Base-by-base conservation (phyloP, 2,329 filamentous ascomycete genomes). In the Aspergillus sojae region DNA sequence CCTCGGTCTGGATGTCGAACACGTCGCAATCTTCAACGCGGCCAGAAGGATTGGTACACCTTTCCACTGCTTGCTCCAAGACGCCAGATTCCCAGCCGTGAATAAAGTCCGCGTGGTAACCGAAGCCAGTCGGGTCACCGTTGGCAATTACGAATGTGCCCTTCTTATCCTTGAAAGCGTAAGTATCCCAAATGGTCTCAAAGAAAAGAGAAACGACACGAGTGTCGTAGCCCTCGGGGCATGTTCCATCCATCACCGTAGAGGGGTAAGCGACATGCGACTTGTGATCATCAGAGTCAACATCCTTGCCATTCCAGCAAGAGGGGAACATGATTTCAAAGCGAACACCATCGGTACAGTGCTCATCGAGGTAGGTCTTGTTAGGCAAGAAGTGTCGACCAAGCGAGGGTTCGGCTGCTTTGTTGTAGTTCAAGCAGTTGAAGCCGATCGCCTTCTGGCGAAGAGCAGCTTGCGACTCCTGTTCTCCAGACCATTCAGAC, bases 361-460 rank as follows among this genome's bases (percentile, higher is more conserved):
- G 89, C 60, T 84, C 84, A 73, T 97, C 93, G 41, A 97, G 83
- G 74, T 87, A 96, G 0, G 80, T 79, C 84, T 96, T 96, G 71
- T 90, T 86, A 0, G 94, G 94, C 70, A 97, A 72, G 75, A 87
- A 89, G 78, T 97, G 94, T 68, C 94, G 92, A 77, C 88, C 91
- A 41, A 96, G 85, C 16, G 93, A 91, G 1, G 85, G 84, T 77
- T 97, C 93, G 2, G 91, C 82, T 21, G 71, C 71, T 28, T 78
- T 82, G 36, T 71, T 72, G 75, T 97, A 97, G 86, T 98, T 89
- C 65, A 99, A 81, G 79, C 95, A 98, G 84, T 98, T 98, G 86
- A 97, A 97, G 4, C 95, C 94, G 32, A 97, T 71, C 11, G 94
- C 92, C 65, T 94, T 93, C 82, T 96, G 91, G 57, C 81, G 81